Percentiles rank a stretch among this genome's conserved stretches.
These are phyloP conservation scores for Apiospora pterosperma DNA, from an alignment of 2,329 filamentous ascomycete species.

Conservation along the genomic window DNA sequence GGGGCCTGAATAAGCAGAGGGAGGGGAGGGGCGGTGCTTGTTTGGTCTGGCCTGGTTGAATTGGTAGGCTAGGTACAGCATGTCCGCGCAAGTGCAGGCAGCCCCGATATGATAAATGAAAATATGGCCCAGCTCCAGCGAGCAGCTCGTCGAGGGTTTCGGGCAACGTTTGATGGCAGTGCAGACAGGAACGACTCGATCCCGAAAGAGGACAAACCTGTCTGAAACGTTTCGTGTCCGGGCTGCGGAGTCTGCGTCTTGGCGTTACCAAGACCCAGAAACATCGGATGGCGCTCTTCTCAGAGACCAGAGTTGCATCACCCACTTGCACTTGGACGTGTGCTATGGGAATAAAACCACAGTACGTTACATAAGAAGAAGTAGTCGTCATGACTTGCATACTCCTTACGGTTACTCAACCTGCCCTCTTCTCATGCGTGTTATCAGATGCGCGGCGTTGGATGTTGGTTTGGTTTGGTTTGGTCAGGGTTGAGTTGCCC, in stretches of 20 bases:
- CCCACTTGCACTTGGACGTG: too few relatives aligned
- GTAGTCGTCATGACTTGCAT: neutral
- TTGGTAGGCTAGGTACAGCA: too few relatives aligned
- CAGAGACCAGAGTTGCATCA: neutral
- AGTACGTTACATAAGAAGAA: neutral
- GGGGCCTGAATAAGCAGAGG: too few relatives aligned
- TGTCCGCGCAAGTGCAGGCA: too few relatives aligned
- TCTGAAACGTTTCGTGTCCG: constrained; percentile 2
- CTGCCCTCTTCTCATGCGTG: neutral
- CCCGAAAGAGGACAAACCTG: neutral
- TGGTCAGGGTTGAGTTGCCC: neutral
- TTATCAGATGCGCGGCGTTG: neutral
- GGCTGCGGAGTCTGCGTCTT: neutral
- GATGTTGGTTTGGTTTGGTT: too few relatives aligned
- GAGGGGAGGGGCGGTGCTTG: neutral
- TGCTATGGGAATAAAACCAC: too few relatives aligned
- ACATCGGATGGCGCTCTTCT: neutral
- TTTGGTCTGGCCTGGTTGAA: neutral
- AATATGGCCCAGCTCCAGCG: neutral
- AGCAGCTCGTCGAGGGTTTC: neutral
- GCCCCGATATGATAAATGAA: constrained; percentile 2
- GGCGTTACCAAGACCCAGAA: neutral
- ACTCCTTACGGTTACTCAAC: neutral
- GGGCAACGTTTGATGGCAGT: neutral
- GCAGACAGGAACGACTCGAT: neutral